Base-by-base conservation (phyloP, 1,284 basidiomycete genomes). In the Calocybe gambosa region DNA sequence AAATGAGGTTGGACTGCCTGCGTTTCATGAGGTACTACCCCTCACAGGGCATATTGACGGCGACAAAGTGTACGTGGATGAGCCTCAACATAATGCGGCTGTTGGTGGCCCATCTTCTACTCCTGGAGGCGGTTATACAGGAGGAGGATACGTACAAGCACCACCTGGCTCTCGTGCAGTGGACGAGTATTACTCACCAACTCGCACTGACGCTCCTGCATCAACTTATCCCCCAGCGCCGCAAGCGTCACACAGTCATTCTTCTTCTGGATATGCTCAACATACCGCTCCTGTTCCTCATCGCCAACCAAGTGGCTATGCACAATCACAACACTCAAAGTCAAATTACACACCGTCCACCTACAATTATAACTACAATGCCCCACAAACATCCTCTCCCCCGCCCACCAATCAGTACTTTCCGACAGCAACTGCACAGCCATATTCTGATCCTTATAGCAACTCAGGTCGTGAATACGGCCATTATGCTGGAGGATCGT, bases 1-100 rank as follows among this genome's bases (percentile, higher is more conserved):
- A 23, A 66, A 68, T 48, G 85, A 88, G 62, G 67, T 69, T 45
- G 88, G 87, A 15, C 63, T 91, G 0, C 86, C 88, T 15, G 76
- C 83, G 6, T 88, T 91, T 67, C 69, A 79, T 36, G 87, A 89
- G 60, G 72, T 69, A 1, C 78, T 82, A 50, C 86, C 87, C 15
- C 70, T 89, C 45, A 80, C 74, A 28, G 77, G 66, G 16, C 67
- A 69, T 19, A 69, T 82, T 5, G 80, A 83, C 18, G 79, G 77
- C 6, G 73, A 81, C 43, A 67, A 72, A 26, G 66, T 79, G 15
- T 74, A 75, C 50, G 45, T 69, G 1, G 78, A 80, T 13, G 68
- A 70, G 9, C 68, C 70, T 2, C 67, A 69, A 36, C 68, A 71
- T 51, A 42, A 53, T 16, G 45, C 55, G 2, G 47, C 51, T 12